Conservation (phyloP, 768 basidiomycete genomes). For the Amanita rimosa region DNA sequence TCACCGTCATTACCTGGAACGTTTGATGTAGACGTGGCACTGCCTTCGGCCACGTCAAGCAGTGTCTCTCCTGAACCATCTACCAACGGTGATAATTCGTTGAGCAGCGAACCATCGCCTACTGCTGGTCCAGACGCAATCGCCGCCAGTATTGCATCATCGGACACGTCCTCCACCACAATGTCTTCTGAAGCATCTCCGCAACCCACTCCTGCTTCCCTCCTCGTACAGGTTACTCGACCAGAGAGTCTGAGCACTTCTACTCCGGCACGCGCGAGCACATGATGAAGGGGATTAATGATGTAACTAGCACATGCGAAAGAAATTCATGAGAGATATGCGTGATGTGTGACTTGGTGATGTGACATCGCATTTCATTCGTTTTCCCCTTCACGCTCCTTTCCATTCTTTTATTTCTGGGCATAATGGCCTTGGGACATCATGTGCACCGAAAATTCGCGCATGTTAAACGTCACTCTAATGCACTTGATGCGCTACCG, state of each 20-base stretch:
- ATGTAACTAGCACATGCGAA: background rate
- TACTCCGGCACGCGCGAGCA: background rate
- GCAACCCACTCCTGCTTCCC: background rate
- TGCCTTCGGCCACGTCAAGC: background rate
- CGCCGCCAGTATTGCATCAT: background rate
- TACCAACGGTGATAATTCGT: background rate
- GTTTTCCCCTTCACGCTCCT: constrained; percentile 1
- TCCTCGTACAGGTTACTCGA: constrained; percentile 1
- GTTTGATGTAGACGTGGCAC: constrained; percentile 1
- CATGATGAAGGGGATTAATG: background rate
- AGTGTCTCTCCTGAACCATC: background rate
- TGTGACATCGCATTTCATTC: background rate
- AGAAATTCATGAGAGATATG: background rate
- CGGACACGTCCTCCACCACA: background rate
- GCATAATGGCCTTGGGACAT: background rate
- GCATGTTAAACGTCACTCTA: background rate
- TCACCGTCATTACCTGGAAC: background rate
- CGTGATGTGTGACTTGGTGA: background rate
- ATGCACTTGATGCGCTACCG: background rate
- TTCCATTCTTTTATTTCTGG: background rate
- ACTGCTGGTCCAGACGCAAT: background rate
- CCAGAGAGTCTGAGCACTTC: background rate
- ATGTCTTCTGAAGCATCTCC: background rate
- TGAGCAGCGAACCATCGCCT: background rate
- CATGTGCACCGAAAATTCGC: background rate